Base-by-base conservation (phyloP, 108 stramenopile species). In the Cylindrotheca closterium region DNA sequence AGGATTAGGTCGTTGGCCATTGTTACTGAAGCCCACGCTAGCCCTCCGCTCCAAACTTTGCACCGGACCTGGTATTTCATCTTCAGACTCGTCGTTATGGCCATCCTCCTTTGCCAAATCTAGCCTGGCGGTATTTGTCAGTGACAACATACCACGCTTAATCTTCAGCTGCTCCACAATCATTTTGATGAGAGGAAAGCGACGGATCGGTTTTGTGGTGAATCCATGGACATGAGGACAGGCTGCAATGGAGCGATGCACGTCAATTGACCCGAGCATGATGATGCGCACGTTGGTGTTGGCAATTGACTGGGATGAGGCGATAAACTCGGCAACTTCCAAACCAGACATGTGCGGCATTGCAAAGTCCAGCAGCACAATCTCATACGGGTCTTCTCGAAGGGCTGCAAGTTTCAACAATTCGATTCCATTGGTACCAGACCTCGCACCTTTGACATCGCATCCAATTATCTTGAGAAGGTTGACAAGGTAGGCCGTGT, bases 291-390 rank as follows among this genome's bases (percentile, higher is more conserved):
- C 15, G 17, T 59, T 34, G 34, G 26, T 59, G 3, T 4, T 34
- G 28, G 30, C 30, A 29, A 59, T 59, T 17, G 34, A 42, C 3
- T 7, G 34, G 19, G 33, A 37, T 3, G 32, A 42, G 27, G 58
- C 31, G 19, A 59, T 29, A 45, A 59, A 30, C 42, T 48, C 21
- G 70, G 77, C 74, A 1, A 77, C 87, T 53, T 81, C 81, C 58
- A 78, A 29, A 12, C 87, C 87, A 51, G 84, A 81, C 81, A 88
- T 78, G 0, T 77, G 68, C 18, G 87, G 87, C 87, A 88, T 88
- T 34, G 85, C 81, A 21, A 78, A 55, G 53, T 88, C 87, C 87
- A 88, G 85, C 37, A 85, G 61, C 1, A 88, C 75, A n/a, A 82
- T 30, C 47, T 81, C 75, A 34, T 55, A 83, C 1, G 50, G 21